Conservation (phyloP, 1,284 basidiomycete species). For the Moesziomyces aphidis region DNA sequence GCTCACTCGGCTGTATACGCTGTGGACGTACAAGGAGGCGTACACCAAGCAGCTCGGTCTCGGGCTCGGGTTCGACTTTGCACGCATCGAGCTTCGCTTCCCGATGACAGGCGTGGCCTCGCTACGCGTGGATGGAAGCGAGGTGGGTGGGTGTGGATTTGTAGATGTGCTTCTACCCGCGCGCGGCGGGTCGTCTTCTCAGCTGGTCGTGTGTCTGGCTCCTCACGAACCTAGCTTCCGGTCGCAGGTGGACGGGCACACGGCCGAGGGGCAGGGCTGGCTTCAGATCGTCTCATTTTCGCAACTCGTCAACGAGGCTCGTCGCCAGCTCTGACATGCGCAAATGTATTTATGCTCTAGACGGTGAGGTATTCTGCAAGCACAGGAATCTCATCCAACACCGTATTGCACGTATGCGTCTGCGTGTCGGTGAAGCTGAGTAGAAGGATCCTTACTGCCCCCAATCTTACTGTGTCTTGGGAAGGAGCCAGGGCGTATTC, state of each 20-base stretch:
- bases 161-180: constrained; percentile 34
- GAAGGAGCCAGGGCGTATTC: neutral
- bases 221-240: neutral
- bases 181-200: neutral
- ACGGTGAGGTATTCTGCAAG: constrained; percentile 1
- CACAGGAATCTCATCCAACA: constrained; percentile 6
- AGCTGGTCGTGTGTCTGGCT: constrained; percentile 29
- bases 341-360: neutral
- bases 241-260: constrained; percentile 8
- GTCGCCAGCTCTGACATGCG: neutral
- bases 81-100: constrained; percentile 45
- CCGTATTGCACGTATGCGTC: neutral
- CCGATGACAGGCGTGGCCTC: neutral
- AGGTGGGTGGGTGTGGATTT: constrained; percentile 23
- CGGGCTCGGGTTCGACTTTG: constrained; percentile 65
- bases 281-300: neutral
- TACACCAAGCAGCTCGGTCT: constrained; percentile 61
- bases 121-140: constrained; percentile 15
- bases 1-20: constrained; percentile 43
- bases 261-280: neutral
- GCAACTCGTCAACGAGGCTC: neutral
- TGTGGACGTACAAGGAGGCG: constrained; percentile 67
- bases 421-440: neutral
- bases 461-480: constrained; percentile 6
- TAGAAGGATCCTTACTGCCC: constrained; percentile 6